Evolutionary conservation across 2,329 filamentous ascomycete species (phyloP), one percentile per base, ranked within the genome.

Genomic region (Nigrospora osmanthi): DNA sequence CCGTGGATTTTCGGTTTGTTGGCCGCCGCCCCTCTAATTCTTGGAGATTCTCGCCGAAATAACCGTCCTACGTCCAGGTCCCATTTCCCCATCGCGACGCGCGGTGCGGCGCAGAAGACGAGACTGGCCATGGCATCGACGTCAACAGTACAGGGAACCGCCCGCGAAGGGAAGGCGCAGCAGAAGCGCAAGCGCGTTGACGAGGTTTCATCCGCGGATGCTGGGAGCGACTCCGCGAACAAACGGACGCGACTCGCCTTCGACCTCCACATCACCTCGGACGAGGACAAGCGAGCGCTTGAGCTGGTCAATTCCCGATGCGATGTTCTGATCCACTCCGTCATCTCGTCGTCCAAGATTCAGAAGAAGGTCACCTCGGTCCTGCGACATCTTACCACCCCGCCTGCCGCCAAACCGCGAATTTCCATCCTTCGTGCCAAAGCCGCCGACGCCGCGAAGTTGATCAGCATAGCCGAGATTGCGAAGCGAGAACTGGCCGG

Each of bases 401-500:
- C 42, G 38, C 45, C 32, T 48, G 16, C 30, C 23, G 39, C 50
- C 6, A 67, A 67, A 48, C 60, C 66, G 1, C 54, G 50, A 15
- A 50, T 77, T 1, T 52, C 54, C 4, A 36, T 81, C 35, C 60
- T 81, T 15, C 69, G 78, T 53, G 73, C 75, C 31, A 71, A 71
- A 16, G 65, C 72, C 0, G 48, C 59, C 11, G 73, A 79, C 3
- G 72, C 77, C 2, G 72, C 71, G 61, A 89, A 89, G 61, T 68
- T 87, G 54, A 76, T 87, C 53, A 83, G 77, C 4, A 74, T 88
- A 38, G 72, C 73, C 38, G 85, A 89, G 61, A 80, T 85, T 34
- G 73, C 72, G 45, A 83, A 84, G 60, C 66, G 75, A 35, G 66
- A 79, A 39, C 62, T 85, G 43, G 64, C 56, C 31, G 68, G 71